Percentiles rank a stretch among this genome's conserved stretches.
Conservation (phyloP, 768 basidiomycete genomes). For the Suillus brevipes region DNA sequence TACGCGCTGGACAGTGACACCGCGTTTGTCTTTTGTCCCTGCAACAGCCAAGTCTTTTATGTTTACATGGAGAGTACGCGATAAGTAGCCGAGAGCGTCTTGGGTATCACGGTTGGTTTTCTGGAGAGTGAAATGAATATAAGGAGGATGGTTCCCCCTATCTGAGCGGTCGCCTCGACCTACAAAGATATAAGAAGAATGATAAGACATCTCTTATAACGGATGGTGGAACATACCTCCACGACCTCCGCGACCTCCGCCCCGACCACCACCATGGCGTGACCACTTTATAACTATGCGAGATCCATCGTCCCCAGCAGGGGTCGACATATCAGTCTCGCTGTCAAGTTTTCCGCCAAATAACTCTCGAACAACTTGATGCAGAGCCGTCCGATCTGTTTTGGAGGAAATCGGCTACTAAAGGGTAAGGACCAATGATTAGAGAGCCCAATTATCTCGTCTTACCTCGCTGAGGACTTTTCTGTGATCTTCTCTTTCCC, state of each 20-base stretch:
- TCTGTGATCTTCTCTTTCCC: constrained; percentile 61
- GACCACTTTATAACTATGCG: constrained; percentile 82
- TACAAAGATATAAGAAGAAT: constrained; percentile 4
- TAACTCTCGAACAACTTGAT: constrained; percentile 74
- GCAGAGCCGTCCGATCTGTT: constrained; percentile 76
- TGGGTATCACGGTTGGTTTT: constrained; percentile 98
- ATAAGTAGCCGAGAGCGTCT: constrained; percentile 82
- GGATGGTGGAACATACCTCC: constrained; percentile 16
- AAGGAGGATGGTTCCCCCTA: constrained; percentile 75
- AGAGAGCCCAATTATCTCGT: constrained; percentile 31
- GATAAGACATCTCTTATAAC: background rate
- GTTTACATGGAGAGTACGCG: constrained; percentile 73
- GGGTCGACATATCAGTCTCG: constrained; percentile 60
- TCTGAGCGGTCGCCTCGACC: constrained; percentile 44
- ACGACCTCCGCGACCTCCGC: constrained; percentile 43
- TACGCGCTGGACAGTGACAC: constrained; percentile 92
- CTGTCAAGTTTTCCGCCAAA: constrained; percentile 86
- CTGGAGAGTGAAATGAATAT: constrained; percentile 94
- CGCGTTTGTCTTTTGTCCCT: constrained; percentile 98
- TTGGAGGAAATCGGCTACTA: constrained; percentile 82
- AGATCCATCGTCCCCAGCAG: constrained; percentile 64
- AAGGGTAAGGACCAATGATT: constrained; percentile 10
- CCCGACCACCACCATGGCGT: constrained; percentile 47
- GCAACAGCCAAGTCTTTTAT: constrained; percentile 85
- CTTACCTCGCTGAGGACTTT: constrained; percentile 78